phyloP scores from a whole-genome alignment of 306 rosid species.

The Dryas octopetala region DNA sequence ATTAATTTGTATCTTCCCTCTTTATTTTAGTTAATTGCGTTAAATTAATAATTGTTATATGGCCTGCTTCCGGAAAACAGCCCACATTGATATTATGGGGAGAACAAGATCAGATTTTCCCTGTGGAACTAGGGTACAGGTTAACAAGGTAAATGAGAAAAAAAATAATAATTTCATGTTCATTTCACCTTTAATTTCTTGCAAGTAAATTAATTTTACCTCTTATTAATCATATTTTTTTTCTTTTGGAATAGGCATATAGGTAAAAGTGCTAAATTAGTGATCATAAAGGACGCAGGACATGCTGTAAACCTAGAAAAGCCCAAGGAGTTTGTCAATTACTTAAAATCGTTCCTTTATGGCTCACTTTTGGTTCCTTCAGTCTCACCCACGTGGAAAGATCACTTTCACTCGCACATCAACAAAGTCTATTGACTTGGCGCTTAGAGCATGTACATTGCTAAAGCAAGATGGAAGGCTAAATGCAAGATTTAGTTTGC shows the following conservation, averaged over 20 bases:
- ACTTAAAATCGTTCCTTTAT: constrained; percentile 49
- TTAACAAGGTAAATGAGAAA: constrained; percentile 38
- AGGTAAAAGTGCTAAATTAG: constrained; percentile 47
- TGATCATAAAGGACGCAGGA: constrained; percentile 58
- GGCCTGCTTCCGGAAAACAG: constrained; percentile 26
- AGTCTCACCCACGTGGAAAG: constrained; percentile 6
- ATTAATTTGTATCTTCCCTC: background rate
- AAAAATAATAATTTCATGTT: background rate
- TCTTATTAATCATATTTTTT: background rate
- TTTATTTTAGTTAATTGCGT: too few species aligned
- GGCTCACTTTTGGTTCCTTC: constrained; percentile 25
- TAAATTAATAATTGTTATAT: too few species aligned
- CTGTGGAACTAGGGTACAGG: constrained; percentile 60
- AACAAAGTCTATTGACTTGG: background rate
- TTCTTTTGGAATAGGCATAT: constrained; percentile 41
- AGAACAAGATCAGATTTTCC: constrained; percentile 64
- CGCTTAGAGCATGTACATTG: too few species aligned
- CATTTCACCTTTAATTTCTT: too few species aligned
- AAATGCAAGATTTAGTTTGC: too few species aligned
- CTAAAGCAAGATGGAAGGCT: too few species aligned
- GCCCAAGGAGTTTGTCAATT: constrained; percentile 50
- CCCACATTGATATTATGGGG: constrained; percentile 62
- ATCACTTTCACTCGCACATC: background rate
- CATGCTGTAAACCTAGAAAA: constrained; percentile 63
- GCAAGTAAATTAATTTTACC: too few species aligned